Percentiles rank a stretch among this genome's conserved stretches.
Conservation (phyloP, 2,329 filamentous ascomycete genomes). For the Mycosphaerella sp. region DNA sequence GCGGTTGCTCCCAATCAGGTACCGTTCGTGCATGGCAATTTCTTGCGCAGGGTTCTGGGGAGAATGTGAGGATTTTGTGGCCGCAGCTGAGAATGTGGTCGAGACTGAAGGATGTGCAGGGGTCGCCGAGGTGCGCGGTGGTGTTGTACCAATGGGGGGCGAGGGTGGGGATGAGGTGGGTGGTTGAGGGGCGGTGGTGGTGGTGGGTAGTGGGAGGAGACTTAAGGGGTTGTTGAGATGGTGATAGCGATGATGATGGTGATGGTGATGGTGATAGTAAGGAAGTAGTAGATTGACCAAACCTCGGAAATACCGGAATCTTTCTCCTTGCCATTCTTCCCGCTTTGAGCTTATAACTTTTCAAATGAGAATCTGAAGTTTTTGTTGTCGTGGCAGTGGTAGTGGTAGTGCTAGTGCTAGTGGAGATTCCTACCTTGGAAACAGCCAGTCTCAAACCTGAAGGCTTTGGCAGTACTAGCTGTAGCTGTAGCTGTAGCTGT, state of each 20-base stretch:
- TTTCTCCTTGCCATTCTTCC: constrained; percentile 8
- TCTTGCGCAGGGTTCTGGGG: constrained; percentile 5
- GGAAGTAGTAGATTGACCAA: not conserved
- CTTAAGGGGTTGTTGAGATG: not conserved
- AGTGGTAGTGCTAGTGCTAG: too few relatives aligned
- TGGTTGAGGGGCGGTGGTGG: not conserved
- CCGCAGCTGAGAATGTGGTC: constrained; percentile 12
- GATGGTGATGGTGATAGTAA: not conserved
- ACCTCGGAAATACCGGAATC: constrained; percentile 6
- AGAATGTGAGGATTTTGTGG: constrained; percentile 10
- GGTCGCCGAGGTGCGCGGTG: constrained; percentile 9
- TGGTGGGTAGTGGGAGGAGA: too few relatives aligned
- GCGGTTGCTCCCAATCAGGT: constrained; percentile 9
- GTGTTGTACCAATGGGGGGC: constrained; percentile 3
- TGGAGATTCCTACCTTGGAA: too few relatives aligned
- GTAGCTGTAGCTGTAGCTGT: too few relatives aligned
- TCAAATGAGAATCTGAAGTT: not conserved
- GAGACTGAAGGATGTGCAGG: constrained; percentile 10
- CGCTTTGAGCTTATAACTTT: constrained; percentile 2
- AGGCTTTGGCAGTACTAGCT: too few relatives aligned
- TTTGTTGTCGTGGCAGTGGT: not conserved
- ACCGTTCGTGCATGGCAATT: constrained; percentile 8
- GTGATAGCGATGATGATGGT: not conserved
- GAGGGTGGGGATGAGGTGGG: not conserved
- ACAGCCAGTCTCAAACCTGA: too few relatives aligned